Base-by-base conservation (phyloP, 192 early-diverging fungal species). In the Backusella tuberculispora region DNA sequence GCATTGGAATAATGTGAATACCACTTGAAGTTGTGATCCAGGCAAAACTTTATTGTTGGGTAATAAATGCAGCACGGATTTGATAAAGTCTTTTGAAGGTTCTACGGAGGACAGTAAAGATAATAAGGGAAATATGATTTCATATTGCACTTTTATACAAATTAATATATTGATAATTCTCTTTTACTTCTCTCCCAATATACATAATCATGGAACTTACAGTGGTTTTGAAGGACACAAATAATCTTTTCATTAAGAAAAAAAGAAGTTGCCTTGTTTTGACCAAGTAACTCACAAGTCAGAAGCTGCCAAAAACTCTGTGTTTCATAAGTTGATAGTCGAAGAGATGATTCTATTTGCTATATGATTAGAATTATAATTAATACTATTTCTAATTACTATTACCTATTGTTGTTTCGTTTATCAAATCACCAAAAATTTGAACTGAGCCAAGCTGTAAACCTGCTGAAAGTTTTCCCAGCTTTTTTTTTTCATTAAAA, bases 371-470 rank as follows among this genome's bases (percentile, higher is more conserved):
- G 15, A 40, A 56, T n/a, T 10, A 10, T 26, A 29, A 3, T 63
- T 40, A 40, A n/a, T 72, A 10, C 26, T 15, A 46, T 34, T 41
- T 12, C 24, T 24, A 19, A 69, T 5, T 2, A 26, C 8, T 24
- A 10, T 42, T 43, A 42, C 41, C 37, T 40, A 40, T 42, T 8
- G n/a, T 56, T 53, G 44, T 46, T 45, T 45, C 38, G 26, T 71
- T 44, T 37, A 47, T 29, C n/a, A 19, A 19, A 6, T 71, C 56
- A 47, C 75, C 75, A 76, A 76, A 76, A 4, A 76, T n/a, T 17
- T 46, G 15, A 38, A 71, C 15, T 4, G 67, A 56, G 3, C 75
- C 75, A 24, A 44, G 34, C 34, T 71, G 75, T 47, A 76, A 69
- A 21, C 29, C 34, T 45, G 38, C 53, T 17, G 42, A 53, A 34